Evolutionary conservation across 2,329 filamentous ascomycete species (phyloP), one percentile per base, ranked within the genome.

Genomic region (Stylonectria norvegica): DNA sequence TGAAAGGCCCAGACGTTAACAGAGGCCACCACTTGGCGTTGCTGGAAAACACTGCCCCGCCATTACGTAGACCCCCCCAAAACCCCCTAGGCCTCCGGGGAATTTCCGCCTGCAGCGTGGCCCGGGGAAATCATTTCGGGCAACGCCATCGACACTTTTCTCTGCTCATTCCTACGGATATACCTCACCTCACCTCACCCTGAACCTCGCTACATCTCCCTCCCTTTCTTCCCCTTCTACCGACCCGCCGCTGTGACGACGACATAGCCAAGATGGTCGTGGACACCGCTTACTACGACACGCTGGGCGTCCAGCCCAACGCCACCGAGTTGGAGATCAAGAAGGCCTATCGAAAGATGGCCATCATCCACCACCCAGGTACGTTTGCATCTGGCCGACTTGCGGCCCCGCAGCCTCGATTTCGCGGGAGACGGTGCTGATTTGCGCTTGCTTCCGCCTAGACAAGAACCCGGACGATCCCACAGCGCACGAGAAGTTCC

Each of bases 401-500:
- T n/a, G n/a, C n/a, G n/a, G n/a, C n/a, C n/a, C n/a, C n/a, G n/a
- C n/a, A n/a, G n/a, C n/a, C n/a, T n/a, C n/a, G n/a, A n/a, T n/a
- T n/a, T n/a, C n/a, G n/a, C n/a, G n/a, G n/a, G n/a, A n/a, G n/a
- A n/a, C n/a, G n/a, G n/a, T n/a, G n/a, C n/a, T n/a, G n/a, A n/a
- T n/a, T n/a, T n/a, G n/a, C n/a, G n/a, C n/a, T n/a, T n/a, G n/a
- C n/a, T n/a, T n/a, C n/a, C n/a, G 5, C 40, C 16, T 61, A 88
- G 93, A 98, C 72, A 98, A 98, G 75, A 98, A 98, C 68, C 93
- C 91, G 42, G 88, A 90, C 59, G 93, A 98, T 64, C 90, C 93
- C 52, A 89, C 85, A 17, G 93, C 93, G 25, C 88, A 95, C 69
- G 86, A 83, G 60, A 91, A 90, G 66, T 98, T 98, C 69, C 93